Conservation (phyloP, 768 basidiomycete species). For the Tricholoma hemisulphureum region DNA sequence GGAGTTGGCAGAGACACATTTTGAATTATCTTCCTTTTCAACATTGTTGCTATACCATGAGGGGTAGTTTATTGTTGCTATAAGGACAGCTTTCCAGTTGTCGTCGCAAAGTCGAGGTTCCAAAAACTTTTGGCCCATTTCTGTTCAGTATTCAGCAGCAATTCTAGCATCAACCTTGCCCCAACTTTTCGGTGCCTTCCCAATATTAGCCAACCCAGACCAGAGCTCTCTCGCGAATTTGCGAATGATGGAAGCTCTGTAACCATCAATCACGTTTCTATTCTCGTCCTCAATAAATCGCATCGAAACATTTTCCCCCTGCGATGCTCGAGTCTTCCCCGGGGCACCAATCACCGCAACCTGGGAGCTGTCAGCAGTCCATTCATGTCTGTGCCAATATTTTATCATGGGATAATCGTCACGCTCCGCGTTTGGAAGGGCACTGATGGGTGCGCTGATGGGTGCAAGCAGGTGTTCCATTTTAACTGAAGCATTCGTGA, state of each 20-base stretch:
- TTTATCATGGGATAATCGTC: not conserved
- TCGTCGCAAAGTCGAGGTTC: slow-evolving; percentile 10
- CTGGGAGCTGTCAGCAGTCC: not conserved
- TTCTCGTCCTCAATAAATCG: too few relatives aligned
- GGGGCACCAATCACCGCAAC: not conserved
- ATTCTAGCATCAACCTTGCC: not conserved
- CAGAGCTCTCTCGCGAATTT: not conserved
- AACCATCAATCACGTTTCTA: not conserved
- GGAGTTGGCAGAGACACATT: too few relatives aligned
- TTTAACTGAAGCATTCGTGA: not conserved
- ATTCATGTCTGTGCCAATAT: not conserved
- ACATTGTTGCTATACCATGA: too few relatives aligned
- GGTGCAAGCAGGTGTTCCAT: not conserved
- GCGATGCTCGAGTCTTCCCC: not conserved
- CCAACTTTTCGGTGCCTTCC: slow-evolving; percentile 4
- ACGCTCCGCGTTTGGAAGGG: not conserved
- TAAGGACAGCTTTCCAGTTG: slow-evolving; percentile 9
- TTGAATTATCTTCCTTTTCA: too few relatives aligned
- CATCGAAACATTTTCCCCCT: not conserved
- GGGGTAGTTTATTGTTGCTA: slow-evolving; percentile 5
- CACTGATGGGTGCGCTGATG: not conserved
- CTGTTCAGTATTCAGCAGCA: not conserved
- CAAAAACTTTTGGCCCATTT: slow-evolving; percentile 5
- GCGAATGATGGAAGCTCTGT: not conserved
- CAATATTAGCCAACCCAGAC: not conserved